Conservation (phyloP, 192 early-diverging fungal genomes). For the Bifiguratus adelaidae region DNA sequence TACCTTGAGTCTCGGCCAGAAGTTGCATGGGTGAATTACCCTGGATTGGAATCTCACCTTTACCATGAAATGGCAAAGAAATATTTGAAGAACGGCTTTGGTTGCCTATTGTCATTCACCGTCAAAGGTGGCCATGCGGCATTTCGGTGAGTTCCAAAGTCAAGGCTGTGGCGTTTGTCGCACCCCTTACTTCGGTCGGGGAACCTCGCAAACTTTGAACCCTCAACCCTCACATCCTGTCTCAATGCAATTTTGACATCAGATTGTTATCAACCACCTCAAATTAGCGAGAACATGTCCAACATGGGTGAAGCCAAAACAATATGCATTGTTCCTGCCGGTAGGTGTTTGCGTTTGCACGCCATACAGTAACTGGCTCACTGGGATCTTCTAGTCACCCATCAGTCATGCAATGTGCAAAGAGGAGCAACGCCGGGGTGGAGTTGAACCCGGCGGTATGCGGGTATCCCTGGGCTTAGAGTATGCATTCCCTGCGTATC, state of each 20-base stretch:
- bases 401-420: slow-evolving; percentile 78
- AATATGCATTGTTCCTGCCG: slow-evolving; percentile 77
- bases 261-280: slow-evolving; percentile 62
- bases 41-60: slow-evolving; percentile 70
- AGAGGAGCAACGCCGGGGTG: slow-evolving; percentile 65
- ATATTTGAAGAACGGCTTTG: slow-evolving; percentile 76
- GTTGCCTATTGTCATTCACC: slow-evolving; percentile 75
- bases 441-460: slow-evolving; percentile 71
- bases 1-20: slow-evolving; percentile 65
- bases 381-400: slow-evolving; percentile 76
- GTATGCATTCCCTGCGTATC: slow-evolving; percentile 34
- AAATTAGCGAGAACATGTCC: slow-evolving; percentile 80
- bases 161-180: too few relatives aligned
- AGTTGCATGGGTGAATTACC: slow-evolving; percentile 83
- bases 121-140: slow-evolving; percentile 31
- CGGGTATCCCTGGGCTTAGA: slow-evolving; percentile 83
- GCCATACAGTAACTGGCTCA: too few relatives aligned
- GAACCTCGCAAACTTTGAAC: too few relatives aligned
- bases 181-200: too few relatives aligned
- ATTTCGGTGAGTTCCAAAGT: too few relatives aligned
- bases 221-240: too few relatives aligned
- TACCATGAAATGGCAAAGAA: slow-evolving; percentile 72
- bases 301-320: slow-evolving; percentile 92
- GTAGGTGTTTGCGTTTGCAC: too few relatives aligned
- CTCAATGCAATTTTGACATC: too few relatives aligned